Evolutionary conservation across 495 filamentous ascomycete genomes (phyloP), one percentile per base, ranked within the genome.

Genomic region (Penicillium egyptiacum): DNA sequence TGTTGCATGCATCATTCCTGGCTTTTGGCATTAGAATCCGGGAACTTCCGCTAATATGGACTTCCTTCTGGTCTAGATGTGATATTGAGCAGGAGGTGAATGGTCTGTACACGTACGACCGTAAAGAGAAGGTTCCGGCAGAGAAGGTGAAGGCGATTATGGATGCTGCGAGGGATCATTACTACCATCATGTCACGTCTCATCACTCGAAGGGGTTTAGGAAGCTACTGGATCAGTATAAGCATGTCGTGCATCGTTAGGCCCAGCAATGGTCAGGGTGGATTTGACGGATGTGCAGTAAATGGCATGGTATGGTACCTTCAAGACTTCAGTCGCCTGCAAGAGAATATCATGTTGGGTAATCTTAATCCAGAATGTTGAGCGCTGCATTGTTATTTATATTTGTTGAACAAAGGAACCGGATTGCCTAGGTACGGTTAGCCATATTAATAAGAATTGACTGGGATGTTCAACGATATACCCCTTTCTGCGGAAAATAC

Each of bases 71-170:
- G 23, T 30, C 1, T 26, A 75, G 71, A 16, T 70, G 64, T 51
- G 73, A 75, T 57, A 70, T 75, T 19, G 73, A 74, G 41, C 71
- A 75, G 54, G 73, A 75, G 42, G 73, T 75, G 4, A 75, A 75
- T 45, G 73, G 73, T 3, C 37, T 74, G 5, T 75, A 73, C 47
- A 65, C 71, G 3, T 71, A 67, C 31, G 67, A 75, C 47, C 71
- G 73, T 0, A 59, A 66, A 35, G 71, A 68, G 19, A 74, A 75
- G 51, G 71, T 74, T 2, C 68, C 73, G 0, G 56, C 66, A 10
- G 64, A 48, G 3, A 63, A 59, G 37, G 62, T 75, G 8, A 73
- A 65, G 56, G 65, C 60, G 16, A 68, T 75, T n/a, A 71, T 75
- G 70, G 73, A 75, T 61, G 61, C 65, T 19, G 73, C 70, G 6